Evolutionary conservation across 352 stramenopile genomes (phyloP).

Genomic region (Phytophthora quininea): DNA sequence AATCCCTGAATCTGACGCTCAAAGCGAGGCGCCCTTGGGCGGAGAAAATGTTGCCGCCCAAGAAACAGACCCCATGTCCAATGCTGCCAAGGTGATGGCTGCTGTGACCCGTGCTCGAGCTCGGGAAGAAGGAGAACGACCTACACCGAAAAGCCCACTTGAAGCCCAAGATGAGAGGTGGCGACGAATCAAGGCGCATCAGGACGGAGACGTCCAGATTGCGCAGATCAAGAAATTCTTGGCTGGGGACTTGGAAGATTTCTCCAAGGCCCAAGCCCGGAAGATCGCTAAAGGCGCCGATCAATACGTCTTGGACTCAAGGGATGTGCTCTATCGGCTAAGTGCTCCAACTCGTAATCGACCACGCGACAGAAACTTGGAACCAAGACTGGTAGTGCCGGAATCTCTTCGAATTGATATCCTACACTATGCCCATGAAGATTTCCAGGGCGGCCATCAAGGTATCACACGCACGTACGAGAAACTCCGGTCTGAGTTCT

Average conservation of each 20-base stretch:
- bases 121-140: neutral
- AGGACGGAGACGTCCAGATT: neutral
- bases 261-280: neutral
- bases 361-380: neutral
- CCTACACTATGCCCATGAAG: slow-evolving; percentile 1
- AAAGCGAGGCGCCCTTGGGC: too few relatives aligned
- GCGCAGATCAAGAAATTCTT: neutral
- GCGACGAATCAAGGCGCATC: neutral
- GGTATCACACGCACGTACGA: slow-evolving; percentile 10
- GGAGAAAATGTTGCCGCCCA: too few relatives aligned
- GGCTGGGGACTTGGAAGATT: neutral
- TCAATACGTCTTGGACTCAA: neutral
- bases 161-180: neutral
- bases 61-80: neutral
- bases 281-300: slow-evolving; percentile 2
- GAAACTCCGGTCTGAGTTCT: slow-evolving; percentile 9
- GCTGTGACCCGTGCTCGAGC: neutral
- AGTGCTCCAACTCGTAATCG: neutral
- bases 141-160: neutral
- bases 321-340: neutral
- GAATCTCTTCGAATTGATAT: neutral
- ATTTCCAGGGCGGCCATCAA: slow-evolving; percentile 3
- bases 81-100: neutral
- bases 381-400: slow-evolving; percentile 3
- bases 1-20: too few relatives aligned